Evolutionary conservation across 2,329 filamentous ascomycete species (phyloP).

Genomic region (Pochonia chlamydosporia): DNA sequence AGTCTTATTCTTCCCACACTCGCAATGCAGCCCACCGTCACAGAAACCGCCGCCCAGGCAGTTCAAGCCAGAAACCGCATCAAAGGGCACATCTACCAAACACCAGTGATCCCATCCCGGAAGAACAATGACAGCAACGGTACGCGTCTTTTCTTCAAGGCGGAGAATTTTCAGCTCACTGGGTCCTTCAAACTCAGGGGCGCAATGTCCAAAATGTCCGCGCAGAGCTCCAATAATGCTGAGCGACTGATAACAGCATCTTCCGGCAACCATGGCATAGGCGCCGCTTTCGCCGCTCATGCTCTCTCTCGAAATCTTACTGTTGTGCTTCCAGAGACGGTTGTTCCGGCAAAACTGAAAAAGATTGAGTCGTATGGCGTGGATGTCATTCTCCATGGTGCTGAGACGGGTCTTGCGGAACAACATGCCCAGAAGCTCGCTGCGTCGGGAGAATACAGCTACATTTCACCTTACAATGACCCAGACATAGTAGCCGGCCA

Average conservation of each 20-base stretch:
- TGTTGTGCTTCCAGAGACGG: constrained; percentile 15
- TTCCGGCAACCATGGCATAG: constrained; percentile 18
- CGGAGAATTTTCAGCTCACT: constrained; percentile 19
- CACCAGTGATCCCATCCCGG: constrained; percentile 13
- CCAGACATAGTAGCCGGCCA: constrained; percentile 14
- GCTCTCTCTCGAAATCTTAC: constrained; percentile 10
- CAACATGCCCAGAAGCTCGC: constrained; percentile 17
- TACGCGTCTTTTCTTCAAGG: constrained; percentile 16
- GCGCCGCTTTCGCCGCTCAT: constrained; percentile 12
- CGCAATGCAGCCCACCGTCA: background rate
- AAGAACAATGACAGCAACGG: constrained; percentile 1
- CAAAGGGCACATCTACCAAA: constrained; percentile 15
- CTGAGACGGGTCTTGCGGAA: constrained; percentile 15
- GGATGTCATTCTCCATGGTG: constrained; percentile 15
- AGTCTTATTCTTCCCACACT: too few relatives aligned
- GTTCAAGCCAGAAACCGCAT: constrained; percentile 13
- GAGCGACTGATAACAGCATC: constrained; percentile 15
- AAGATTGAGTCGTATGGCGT: constrained; percentile 16
- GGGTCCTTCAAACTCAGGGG: constrained; percentile 20
- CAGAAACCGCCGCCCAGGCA: constrained; percentile 5
- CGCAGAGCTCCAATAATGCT: background rate
- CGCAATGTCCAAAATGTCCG: constrained; percentile 19
- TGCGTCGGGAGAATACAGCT: constrained; percentile 13
- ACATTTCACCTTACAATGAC: constrained; percentile 20
- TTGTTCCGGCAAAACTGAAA: constrained; percentile 13